phyloP scores from a whole-genome alignment of 2,329 filamentous ascomycete genomes.

The Raffaelea arxii region DNA sequence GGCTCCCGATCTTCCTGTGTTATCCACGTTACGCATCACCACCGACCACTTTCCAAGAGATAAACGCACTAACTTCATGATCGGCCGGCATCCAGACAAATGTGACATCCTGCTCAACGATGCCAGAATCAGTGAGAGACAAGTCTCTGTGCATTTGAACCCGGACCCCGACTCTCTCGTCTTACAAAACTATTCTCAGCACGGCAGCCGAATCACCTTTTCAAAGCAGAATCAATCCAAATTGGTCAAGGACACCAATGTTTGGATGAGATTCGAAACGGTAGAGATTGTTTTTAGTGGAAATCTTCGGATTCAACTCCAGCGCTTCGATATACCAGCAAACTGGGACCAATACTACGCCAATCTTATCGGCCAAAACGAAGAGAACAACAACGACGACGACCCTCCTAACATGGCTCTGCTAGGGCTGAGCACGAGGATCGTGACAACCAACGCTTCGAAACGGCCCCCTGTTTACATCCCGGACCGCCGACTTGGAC shows the following conservation, averaged over 20 bases:
- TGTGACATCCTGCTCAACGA: slow-evolving; percentile 6
- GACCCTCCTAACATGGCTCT: neutral
- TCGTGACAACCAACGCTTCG: neutral
- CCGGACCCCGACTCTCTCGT: neutral
- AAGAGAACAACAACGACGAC: neutral
- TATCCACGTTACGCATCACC: neutral
- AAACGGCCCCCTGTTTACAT: neutral
- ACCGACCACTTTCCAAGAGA: slow-evolving; percentile 1
- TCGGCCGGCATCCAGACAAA: neutral
- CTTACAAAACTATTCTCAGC: neutral
- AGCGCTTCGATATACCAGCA: neutral
- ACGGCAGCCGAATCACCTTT: neutral
- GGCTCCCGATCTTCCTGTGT: neutral
- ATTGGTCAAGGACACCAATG: neutral
- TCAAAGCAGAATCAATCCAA: neutral
- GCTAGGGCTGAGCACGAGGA: neutral
- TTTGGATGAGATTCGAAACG: neutral
- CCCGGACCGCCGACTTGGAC: slow-evolving; percentile 1
- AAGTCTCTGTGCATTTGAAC: neutral
- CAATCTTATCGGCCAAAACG: too few relatives aligned
- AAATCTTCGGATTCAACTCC: neutral
- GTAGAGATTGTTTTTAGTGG: neutral
- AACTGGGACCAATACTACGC: neutral
- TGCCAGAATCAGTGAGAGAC: neutral
- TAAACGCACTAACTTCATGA: neutral